Evolutionary conservation across 2,329 filamentous ascomycete species (phyloP), one percentile per base, ranked within the genome.

Genomic region (Aspergillus pseudoterreus): DNA sequence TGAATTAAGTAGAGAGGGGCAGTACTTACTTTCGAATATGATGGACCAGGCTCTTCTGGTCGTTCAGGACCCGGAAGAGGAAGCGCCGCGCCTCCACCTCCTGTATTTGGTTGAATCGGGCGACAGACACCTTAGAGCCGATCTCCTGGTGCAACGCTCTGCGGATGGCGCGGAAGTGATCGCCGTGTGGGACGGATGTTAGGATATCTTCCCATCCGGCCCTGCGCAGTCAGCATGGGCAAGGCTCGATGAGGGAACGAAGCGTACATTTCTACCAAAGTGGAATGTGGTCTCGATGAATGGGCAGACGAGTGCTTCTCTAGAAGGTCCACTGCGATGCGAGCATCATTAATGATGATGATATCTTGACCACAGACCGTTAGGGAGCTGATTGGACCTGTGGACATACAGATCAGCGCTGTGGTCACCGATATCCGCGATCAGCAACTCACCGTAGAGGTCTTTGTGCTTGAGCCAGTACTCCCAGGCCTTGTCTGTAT

Each of bases 101-200:
- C 49, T 79, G 74, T 0, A 77, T n/a, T 0, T 54, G 21, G 22
- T 75, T 58, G 50, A 75, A 78, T 14, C 70, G 67, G 0, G 68
- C 53, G 2, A 75, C 67, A 0, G 65, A 56, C 0, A 59, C 52
- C 32, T 73, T 75, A 1, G 76, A 72, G 1, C 78, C 78, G 1
- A 81, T 66, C 11, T 75, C 64, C 15, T 70, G 67, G 39, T 68
- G 63, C 33, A 76, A 66, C 10, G 73, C 64, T 58, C 76, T 81
- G 3, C 79, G 75, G 19, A 76, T 70, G 0, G 61, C 63, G 14
- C 66, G 68, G 22, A 72, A 71, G 1, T 57, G 66, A 4, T 68
- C 63, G 11, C 68, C 67, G 47, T 76, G 71, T 10, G 58, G 62
- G 9, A 61, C 58, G 12, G 71, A 53, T 1, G 63, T 68, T 3